A percentile compares a stretch with the other conserved stretches of the same genome.
phyloP scores from a whole-genome alignment of 2,329 filamentous ascomycete genomes.

The Trichophyton simii region DNA sequence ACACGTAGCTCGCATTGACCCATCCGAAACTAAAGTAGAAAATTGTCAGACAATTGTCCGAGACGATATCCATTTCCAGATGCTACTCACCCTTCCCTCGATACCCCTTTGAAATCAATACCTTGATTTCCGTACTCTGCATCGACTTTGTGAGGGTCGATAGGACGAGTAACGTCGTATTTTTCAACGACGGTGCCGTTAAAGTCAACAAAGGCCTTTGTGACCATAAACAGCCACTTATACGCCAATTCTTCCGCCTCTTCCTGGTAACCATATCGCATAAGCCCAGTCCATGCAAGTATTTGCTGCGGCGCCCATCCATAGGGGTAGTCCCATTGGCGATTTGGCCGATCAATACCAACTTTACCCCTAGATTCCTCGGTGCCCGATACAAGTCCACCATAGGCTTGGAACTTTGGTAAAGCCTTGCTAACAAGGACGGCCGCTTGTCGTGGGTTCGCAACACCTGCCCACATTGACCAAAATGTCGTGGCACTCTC shows the following conservation, averaged over 20 bases:
- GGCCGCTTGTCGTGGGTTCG: conserved; percentile 74
- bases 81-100: conserved; percentile 72
- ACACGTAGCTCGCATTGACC: conserved; percentile 97
- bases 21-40: conserved; percentile 64
- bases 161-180: conserved; percentile 84
- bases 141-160: conserved; percentile 86
- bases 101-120: conserved; percentile 85
- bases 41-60: background rate
- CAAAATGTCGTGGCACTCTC: conserved; percentile 92
- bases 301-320: conserved; percentile 99
- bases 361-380: conserved; percentile 74
- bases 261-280: conserved; percentile 81
- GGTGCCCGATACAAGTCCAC: conserved; percentile 79
- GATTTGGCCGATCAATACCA: conserved; percentile 72
- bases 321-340: conserved; percentile 97
- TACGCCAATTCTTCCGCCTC: conserved; percentile 85
- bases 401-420: conserved; percentile 75
- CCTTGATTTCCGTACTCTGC: conserved; percentile 98
- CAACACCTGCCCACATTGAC: conserved; percentile 90
- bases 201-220: conserved; percentile 95
- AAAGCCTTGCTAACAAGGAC: conserved; percentile 68
- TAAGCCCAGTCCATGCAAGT: conserved; percentile 85
- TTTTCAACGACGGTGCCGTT: conserved; percentile 98
- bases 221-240: conserved; percentile 97
- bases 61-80: background rate